Conservation (phyloP, 1,284 basidiomycete species). For the Vanrija humicola region DNA sequence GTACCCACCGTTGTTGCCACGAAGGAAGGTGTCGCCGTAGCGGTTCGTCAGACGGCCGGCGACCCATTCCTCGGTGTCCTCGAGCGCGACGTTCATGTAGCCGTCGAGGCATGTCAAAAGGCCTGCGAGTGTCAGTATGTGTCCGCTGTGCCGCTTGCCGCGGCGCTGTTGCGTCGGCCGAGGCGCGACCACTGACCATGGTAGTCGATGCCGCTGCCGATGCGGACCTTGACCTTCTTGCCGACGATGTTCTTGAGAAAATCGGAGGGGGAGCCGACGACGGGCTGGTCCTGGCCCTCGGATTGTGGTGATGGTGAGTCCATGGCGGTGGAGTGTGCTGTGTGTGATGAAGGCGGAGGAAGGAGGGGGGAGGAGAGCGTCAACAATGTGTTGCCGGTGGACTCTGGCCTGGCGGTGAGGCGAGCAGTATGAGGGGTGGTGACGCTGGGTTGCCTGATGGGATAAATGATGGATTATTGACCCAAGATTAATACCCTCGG, state of each 20-base stretch:
- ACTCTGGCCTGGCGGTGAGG: no score
- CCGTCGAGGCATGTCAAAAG: slow-evolving; percentile 95
- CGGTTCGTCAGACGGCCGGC: slow-evolving; percentile 78
- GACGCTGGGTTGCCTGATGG: not conserved
- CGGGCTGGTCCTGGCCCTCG: slow-evolving; percentile 18
- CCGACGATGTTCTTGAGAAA: slow-evolving; percentile 93
- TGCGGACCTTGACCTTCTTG: slow-evolving; percentile 85
- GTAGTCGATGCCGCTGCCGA: slow-evolving; percentile 97
- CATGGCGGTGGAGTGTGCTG: slow-evolving; percentile 21
- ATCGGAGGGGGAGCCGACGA: slow-evolving; percentile 74
- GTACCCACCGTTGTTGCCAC: slow-evolving; percentile 89
- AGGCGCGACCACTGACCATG: slow-evolving; percentile 59
- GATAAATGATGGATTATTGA: slow-evolving; percentile 1
- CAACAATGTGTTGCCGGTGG: no score
- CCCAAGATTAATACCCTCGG: not conserved
- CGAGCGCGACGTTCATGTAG: slow-evolving; percentile 97
- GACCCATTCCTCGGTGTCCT: slow-evolving; percentile 93
- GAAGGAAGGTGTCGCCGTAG: slow-evolving; percentile 91
- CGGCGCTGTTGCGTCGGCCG: no score
- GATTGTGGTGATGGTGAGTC: slow-evolving; percentile 29
- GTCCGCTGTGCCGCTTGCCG: not conserved
- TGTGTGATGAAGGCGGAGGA: not conserved
- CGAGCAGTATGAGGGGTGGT: not conserved
- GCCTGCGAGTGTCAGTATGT: slow-evolving; percentile 55
- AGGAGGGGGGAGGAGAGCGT: not conserved